Base-by-base conservation (phyloP, 1,284 basidiomycete species). In the Cystobasidium sp. region DNA sequence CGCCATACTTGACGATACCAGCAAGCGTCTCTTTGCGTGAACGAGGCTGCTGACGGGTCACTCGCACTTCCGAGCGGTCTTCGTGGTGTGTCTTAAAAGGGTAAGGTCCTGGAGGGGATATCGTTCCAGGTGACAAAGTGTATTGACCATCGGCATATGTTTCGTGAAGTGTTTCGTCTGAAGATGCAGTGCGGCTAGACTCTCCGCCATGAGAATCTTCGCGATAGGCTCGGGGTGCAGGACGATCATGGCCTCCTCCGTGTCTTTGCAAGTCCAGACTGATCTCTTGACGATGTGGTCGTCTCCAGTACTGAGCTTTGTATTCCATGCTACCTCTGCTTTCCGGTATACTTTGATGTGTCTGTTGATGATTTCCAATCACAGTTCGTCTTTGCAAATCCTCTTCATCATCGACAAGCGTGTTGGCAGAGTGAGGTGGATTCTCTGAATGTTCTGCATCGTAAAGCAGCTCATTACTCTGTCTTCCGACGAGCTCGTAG, bases 131-230 rank as follows among this genome's bases (percentile, higher is more conserved):
- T 20, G 55, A 18, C 31, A 46, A 20, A 2, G 16, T 41, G 16
- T 24, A 49, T 53, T 68, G 16, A 8, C 22, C 67, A 3, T 18
- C 14, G 20, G 24, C 73, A 10, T 18, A 16, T 39, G 56, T 61
- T 51, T 87, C 87, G 65, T 87, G 86, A 2, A 92, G 83, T 0
- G 88, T 90, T 64, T 89, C 88, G n/a, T 90, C 87, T 0, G 90
- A 91, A 69, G 87, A 86, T 24, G 84, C 20, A 86, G 85, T 52
- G 53, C 51, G 52, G 31, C 85, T 83, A 0, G 58, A 71, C 6
- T 44, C 53, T 58, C 24, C 55, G 8, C 52, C 51, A 6, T 59
- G 56, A n/a, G 41, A 68, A 47, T 68, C 24, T 3, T 55, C 44
- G 1, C 51, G 44, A 12, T 56, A 12, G 1, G 41, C 22, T 24